Evolutionary conservation across 2,329 filamentous ascomycete genomes (phyloP), one percentile per base, ranked within the genome.

Genomic region (Fusarium nygamai): DNA sequence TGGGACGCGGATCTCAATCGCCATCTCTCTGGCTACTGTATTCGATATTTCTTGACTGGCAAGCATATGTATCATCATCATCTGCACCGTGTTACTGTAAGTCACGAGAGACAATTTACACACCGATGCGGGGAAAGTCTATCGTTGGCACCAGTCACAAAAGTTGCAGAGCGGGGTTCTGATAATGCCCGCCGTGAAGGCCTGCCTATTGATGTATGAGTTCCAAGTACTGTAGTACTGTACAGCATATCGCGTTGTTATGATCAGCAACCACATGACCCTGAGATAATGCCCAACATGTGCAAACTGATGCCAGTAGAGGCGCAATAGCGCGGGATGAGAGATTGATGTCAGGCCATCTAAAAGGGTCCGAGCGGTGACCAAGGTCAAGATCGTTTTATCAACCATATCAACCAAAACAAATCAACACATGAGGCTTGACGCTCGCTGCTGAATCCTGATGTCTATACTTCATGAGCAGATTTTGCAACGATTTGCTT

Each of bases 251-350:
- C 39, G 38, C 33, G 38, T 50, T 66, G 61, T 62, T 50, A 47
- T 69, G 73, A 72, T 72, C 65, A 72, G 56, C 59, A 54, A 64
- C 74, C 75, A 76, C 75, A 77, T 77, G 75, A 77, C 60, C 60
- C 61, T 33, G 46, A 50, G 50, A 46, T 72, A 57, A 74, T 77
- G 73, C 70, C 50, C 36, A 61, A 61, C 65, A 73, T 56, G 66
- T 62, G 63, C 59, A 69, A 62, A 38, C 22, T 44, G 38, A 51
- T 69, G 38, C 27, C 38, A 38, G 39, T 50, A 62, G 50, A 67
- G 39, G 61, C 59, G 58, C 46, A 61, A 73, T 59, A 59, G 56
- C n/a, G 57, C 54, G 41, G 50, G 41, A 58, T 65, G 44, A 31
- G 29, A 61, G 62, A 61, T 41, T 60, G 34, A 57, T 54, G 54